Evolutionary conservation across 306 rosid species (phyloP), one percentile per base, ranked within the genome.

Genomic region (Glycyrrhiza uralensis): DNA sequence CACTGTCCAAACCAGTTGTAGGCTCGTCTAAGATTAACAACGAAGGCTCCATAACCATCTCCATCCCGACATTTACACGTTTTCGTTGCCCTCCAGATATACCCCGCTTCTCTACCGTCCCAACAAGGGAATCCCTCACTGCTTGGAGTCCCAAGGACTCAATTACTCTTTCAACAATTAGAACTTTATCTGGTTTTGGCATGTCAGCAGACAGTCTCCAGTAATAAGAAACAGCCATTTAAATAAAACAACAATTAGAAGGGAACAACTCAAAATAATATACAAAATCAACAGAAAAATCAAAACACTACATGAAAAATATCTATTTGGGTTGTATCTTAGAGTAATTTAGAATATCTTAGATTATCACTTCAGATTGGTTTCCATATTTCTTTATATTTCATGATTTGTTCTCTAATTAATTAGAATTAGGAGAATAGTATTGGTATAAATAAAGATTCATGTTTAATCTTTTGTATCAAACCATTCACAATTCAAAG

Each of bases 11-110:
- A 76, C 96, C 96, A 79, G 93, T 80, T 44, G 96, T 86, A 64
- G 96, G 96, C 75, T 90, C 96, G 77, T 90, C 96, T 74, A 90
- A 82, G 77, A 90, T 87, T 70, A 90, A 75, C 24, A 90, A 84
- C 35, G 96, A 90, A 59, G 96, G 96, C 58, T 90, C 96, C 91
- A 90, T 90, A 74, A 90, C 96, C 96, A 90, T 90, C 83, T 90
- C 96, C 77, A 90, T 35, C 44, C 93, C 96, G 60, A 90, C 96
- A 75, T 90, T 90, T 68, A 90, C 96, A 42, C 96, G 87, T 71
- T 90, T 90, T 33, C 84, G 79, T 58, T 90, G 96, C 10, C 96
- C 96, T 64, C 96, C 96, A 39, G 93, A 90, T 54, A 90, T 86
- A 54, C 96, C 96, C 80, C 96, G 76, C 60, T 42, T 84, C 74